Evolutionary conservation across 1,284 basidiomycete genomes (phyloP), one percentile per base, ranked within the genome.

Genomic region (Ceratobasidium sp.): DNA sequence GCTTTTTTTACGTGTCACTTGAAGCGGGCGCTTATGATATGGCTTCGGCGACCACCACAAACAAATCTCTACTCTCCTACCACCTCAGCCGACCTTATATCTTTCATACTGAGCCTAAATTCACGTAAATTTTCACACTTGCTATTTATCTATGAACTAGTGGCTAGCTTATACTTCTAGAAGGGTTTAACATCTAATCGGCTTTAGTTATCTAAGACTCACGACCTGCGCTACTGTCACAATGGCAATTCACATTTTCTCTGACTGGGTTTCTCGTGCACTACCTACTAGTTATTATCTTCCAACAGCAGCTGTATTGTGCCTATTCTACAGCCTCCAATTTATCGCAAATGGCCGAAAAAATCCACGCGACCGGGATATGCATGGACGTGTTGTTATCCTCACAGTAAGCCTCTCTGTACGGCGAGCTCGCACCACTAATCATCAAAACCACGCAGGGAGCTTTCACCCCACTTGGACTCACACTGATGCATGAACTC

Each of bases 371-470:
- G 93, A 94, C 80, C 87, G 93, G 54, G 91, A 93, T 82, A 85
- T 94, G 64, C 92, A 94, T 86, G 90, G 89, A 0, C 86, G 92
- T 7, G 87, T 89, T 1, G 85, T 94, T n/a, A 83, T 94, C 4
- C 83, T 94, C 10, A 94, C 93, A 52, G 93, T 92, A 80, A 61
- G 89, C 83, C 12, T 28, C 23, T 20, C 52, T 17, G 62, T 46
- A 75, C n/a, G 50, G 54, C 54, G 62, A 67, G 38, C 9, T 33
- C 33, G 20, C 26, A 57, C 10, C 44, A 28, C 26, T 23, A 15
- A 17, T 80, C 68, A 79, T 57, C 28, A 81, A 26, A 54, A 26
- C 52, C 28, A 26, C 9, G 54, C 81, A 93, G 92, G 93, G 93
- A 40, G 92, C 87, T 0, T 93, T 94, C 81, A 92, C 92, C 1